These are phyloP conservation scores for Sclerotinia sclerotiorum DNA, from an alignment of 2,329 filamentous ascomycete genomes.

Conservation along the genomic window DNA sequence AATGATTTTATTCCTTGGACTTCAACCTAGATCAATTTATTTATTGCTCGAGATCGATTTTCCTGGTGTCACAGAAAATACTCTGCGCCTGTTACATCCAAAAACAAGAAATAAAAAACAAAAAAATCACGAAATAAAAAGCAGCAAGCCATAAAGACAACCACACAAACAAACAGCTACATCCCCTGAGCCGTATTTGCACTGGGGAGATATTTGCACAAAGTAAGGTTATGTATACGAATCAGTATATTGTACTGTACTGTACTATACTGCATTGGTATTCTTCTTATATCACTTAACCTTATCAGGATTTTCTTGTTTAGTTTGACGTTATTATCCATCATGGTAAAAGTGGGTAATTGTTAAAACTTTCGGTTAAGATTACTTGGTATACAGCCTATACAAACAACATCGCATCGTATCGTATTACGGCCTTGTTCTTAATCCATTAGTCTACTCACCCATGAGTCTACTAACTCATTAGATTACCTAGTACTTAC, in stretches of 20 bases:
- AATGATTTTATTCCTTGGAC: neutral
- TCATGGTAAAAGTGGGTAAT: neutral
- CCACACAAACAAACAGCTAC: neutral
- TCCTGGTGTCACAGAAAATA: neutral
- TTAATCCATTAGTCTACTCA: neutral
- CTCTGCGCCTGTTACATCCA: neutral
- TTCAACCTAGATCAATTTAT: too few relatives aligned
- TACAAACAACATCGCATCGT: neutral
- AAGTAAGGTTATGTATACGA: neutral
- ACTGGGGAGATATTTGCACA: neutral
- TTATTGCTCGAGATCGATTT: neutral
- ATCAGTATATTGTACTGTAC: neutral
- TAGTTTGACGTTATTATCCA: constrained; percentile 2
- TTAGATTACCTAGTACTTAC: neutral
- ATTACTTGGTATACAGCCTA: neutral
- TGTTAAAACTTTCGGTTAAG: neutral
- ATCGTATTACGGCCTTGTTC: neutral
- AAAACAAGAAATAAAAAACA: neutral
- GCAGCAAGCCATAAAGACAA: neutral
- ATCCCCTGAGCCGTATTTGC: neutral
- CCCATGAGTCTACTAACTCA: neutral
- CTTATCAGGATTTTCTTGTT: neutral
- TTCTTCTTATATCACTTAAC: neutral
- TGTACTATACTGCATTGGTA: neutral
- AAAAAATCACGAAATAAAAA: neutral